phyloP scores from a whole-genome alignment of 2,329 filamentous ascomycete genomes.

The Gnomoniopsis sp. region DNA sequence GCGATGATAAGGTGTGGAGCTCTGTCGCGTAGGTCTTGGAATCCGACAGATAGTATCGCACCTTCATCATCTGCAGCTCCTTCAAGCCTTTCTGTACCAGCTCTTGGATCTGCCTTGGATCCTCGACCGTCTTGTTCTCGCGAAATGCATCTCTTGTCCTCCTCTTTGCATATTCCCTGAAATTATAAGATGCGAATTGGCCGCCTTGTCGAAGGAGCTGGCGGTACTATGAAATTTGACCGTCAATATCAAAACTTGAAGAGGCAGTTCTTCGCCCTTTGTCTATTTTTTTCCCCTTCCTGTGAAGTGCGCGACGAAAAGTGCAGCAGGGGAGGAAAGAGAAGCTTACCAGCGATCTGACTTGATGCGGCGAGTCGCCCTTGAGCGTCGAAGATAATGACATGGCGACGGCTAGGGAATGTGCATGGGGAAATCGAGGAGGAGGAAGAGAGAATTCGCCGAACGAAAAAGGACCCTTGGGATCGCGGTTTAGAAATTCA shows the following conservation, averaged over 20 bases:
- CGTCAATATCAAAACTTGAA: slow-evolving; percentile 9
- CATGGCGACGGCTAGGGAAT: slow-evolving; percentile 14
- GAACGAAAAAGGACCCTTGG: background rate
- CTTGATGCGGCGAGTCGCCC: slow-evolving; percentile 55
- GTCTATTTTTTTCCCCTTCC: background rate
- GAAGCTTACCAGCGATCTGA: slow-evolving; percentile 51
- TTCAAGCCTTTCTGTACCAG: slow-evolving; percentile 83
- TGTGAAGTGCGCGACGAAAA: background rate
- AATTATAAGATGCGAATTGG: slow-evolving; percentile 94
- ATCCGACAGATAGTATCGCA: slow-evolving; percentile 35
- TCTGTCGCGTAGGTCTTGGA: background rate
- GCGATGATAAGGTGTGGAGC: no score
- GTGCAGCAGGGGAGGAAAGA: slow-evolving; percentile 14
- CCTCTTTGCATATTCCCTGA: slow-evolving; percentile 91
- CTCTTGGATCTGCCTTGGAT: slow-evolving; percentile 77
- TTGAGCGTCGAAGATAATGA: slow-evolving; percentile 34
- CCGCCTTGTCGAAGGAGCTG: slow-evolving; percentile 81
- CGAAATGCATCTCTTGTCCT: slow-evolving; percentile 88
- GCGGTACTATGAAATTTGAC: slow-evolving; percentile 64
- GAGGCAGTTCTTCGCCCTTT: background rate
- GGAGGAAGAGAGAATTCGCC: background rate
- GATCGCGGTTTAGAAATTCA: slow-evolving; percentile 10
- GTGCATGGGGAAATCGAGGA: slow-evolving; percentile 2
- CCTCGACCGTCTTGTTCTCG: slow-evolving; percentile 70
- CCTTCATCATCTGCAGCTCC: slow-evolving; percentile 88